phyloP scores from a whole-genome alignment of 1,139 yeast genomes.

The Nakaseomyces nivariensis region DNA sequence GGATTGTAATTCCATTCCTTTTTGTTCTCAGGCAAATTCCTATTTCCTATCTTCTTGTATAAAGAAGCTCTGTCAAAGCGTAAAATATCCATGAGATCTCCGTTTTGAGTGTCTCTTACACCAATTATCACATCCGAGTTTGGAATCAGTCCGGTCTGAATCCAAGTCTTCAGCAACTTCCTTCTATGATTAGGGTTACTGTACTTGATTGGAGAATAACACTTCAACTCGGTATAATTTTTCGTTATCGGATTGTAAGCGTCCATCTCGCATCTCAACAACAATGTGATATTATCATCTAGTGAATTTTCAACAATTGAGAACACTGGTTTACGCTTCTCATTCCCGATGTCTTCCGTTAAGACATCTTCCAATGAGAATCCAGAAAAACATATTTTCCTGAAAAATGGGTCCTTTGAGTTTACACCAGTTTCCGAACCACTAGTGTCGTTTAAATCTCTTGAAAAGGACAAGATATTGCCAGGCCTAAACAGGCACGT shows the following conservation, averaged over 20 bases:
- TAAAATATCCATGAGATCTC: constrained; percentile 17
- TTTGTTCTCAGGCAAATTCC: constrained; percentile 9
- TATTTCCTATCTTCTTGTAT: constrained; percentile 7
- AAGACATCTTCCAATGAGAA: constrained; percentile 26
- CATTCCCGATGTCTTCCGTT: constrained; percentile 5
- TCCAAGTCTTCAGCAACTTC: constrained; percentile 27
- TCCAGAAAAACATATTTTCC: constrained; percentile 24
- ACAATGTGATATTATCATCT: constrained; percentile 12
- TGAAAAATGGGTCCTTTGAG: constrained; percentile 8
- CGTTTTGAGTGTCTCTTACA: constrained; percentile 18
- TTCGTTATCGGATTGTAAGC: constrained; percentile 15
- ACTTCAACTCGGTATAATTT: constrained; percentile 25
- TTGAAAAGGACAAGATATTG: constrained; percentile 15
- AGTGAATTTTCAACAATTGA: constrained; percentile 21
- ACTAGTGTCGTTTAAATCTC: constrained; percentile 4
- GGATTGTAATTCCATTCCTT: constrained; percentile 20
- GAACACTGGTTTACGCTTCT: constrained; percentile 10
- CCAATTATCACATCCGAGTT: constrained; percentile 25
- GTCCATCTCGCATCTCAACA: constrained; percentile 28
- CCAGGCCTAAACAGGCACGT: constrained; percentile 7
- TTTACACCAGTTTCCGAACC: constrained; percentile 7
- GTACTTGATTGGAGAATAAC: constrained; percentile 19
- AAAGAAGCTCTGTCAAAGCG: constrained; percentile 16
- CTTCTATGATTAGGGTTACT: constrained; percentile 19
- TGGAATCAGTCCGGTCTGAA: constrained; percentile 25